phyloP scores from a whole-genome alignment of 164 flowering plant species.

The Piper betle region DNA sequence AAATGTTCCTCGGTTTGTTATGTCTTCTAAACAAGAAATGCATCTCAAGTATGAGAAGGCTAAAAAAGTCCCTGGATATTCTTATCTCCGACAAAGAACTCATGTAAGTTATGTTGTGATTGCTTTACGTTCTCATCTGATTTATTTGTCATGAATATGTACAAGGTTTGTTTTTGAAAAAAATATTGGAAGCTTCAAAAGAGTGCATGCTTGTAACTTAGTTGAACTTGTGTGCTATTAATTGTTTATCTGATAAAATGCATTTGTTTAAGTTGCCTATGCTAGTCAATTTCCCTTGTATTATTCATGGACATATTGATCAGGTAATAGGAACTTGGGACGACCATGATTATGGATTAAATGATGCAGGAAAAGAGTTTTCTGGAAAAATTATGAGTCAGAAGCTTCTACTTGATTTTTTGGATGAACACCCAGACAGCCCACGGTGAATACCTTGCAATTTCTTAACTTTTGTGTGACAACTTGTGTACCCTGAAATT shows the following conservation, averaged over 20 bases:
- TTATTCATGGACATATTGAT: background rate
- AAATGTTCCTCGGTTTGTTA: conserved; percentile 54
- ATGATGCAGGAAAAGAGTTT: conserved; percentile 81
- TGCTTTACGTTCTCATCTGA: too few relatives aligned
- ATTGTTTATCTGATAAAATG: too few relatives aligned
- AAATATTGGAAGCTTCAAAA: too few relatives aligned
- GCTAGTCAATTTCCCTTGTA: too few relatives aligned
- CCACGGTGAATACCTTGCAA: conserved; percentile 49
- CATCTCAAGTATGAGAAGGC: conserved; percentile 28
- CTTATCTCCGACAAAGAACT: conserved; percentile 29
- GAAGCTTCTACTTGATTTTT: conserved; percentile 56
- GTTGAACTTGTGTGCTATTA: too few relatives aligned
- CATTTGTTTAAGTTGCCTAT: too few relatives aligned
- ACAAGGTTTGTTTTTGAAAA: too few relatives aligned
- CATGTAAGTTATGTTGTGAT: conserved; percentile 18
- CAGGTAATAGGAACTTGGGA: conserved; percentile 85
- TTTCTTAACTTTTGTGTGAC: too few relatives aligned
- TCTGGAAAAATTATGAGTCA: conserved; percentile 36
- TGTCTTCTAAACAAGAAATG: conserved; percentile 47
- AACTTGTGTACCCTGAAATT: too few relatives aligned
- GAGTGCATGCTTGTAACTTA: too few relatives aligned
- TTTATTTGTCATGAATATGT: too few relatives aligned
- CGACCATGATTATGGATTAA: conserved; percentile 80
- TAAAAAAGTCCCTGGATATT: conserved; percentile 48
- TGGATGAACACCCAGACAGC: conserved; percentile 59